Evolutionary conservation across 805 yeast genomes (phyloP).

Genomic region (Yarrowia sp.): DNA sequence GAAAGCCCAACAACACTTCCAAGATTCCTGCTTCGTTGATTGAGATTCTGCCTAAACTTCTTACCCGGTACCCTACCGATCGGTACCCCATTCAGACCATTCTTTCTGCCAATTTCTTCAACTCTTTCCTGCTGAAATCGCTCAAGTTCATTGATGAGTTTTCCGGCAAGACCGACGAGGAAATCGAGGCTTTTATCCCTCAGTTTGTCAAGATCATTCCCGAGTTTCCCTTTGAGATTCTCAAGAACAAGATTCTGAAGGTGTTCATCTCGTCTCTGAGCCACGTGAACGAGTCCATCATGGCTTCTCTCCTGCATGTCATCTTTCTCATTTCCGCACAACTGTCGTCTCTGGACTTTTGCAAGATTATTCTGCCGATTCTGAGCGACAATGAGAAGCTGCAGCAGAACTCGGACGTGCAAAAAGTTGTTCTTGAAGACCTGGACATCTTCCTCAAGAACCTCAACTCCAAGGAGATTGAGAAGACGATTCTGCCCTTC

Average conservation of each 20-base stretch:
- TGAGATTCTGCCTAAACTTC: slow-evolving; percentile 59
- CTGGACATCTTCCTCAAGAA: slow-evolving; percentile 57
- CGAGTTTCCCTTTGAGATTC: slow-evolving; percentile 64
- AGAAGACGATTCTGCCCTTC: slow-evolving; percentile 57
- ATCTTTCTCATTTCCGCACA: slow-evolving; percentile 57
- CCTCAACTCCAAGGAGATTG: slow-evolving; percentile 61
- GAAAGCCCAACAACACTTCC: slow-evolving; percentile 48
- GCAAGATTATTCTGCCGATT: slow-evolving; percentile 66
- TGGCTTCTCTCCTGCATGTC: slow-evolving; percentile 60
- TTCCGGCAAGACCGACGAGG: slow-evolving; percentile 72
- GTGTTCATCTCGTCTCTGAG: slow-evolving; percentile 61
- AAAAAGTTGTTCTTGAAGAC: slow-evolving; percentile 57
- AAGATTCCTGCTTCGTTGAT: slow-evolving; percentile 67
- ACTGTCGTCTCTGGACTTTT: slow-evolving; percentile 64
- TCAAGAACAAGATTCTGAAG: slow-evolving; percentile 77
- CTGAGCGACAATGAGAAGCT: slow-evolving; percentile 48
- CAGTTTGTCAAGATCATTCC: slow-evolving; percentile 63
- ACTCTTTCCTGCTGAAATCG: slow-evolving; percentile 81
- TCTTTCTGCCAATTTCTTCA: slow-evolving; percentile 75
- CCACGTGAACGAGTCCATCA: slow-evolving; percentile 52
- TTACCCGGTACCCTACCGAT: slow-evolving; percentile 64
- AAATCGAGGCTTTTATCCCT: slow-evolving; percentile 70
- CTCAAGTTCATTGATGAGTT: slow-evolving; percentile 83
- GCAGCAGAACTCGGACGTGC: slow-evolving; percentile 53
- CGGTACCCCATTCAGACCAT: slow-evolving; percentile 70